Percentiles rank a stretch among this genome's conserved stretches.
phyloP scores from a whole-genome alignment of 495 filamentous ascomycete species.

The Lepraria neglecta region DNA sequence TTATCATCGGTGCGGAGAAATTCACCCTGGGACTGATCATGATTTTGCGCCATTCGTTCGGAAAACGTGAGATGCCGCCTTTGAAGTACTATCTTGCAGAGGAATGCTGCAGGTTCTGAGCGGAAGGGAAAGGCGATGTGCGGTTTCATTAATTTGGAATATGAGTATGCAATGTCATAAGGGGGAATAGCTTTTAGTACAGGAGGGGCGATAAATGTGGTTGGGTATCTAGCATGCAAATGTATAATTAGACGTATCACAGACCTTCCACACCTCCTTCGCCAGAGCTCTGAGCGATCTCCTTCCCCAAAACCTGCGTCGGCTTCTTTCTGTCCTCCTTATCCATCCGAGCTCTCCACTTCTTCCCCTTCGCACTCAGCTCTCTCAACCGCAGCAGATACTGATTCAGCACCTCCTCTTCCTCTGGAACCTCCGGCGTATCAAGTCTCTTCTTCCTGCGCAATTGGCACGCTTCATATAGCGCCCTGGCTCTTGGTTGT shows the following conservation, averaged over 20 bases:
- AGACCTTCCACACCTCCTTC: not conserved
- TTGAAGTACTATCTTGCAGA: no score
- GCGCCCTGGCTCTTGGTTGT: slow-evolving; percentile 32
- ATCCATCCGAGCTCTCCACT: slow-evolving; percentile 45
- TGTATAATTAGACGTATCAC: not conserved
- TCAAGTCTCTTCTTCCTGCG: slow-evolving; percentile 47
- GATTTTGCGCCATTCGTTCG: no score
- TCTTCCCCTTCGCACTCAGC: slow-evolving; percentile 40
- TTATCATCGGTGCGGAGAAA: no score
- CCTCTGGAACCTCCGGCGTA: slow-evolving; percentile 27
- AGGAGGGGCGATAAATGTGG: no score
- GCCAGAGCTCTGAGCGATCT: not conserved
- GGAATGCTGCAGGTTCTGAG: no score
- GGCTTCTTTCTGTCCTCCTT: slow-evolving; percentile 36
- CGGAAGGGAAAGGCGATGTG: not conserved
- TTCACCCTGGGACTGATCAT: no score
- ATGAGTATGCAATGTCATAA: not conserved
- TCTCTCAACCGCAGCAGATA: slow-evolving; percentile 42
- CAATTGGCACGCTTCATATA: slow-evolving; percentile 46
- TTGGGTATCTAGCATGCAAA: not conserved
- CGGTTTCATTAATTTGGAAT: not conserved
- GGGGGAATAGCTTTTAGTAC: not conserved
- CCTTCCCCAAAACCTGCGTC: slow-evolving; percentile 18
- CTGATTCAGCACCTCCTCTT: slow-evolving; percentile 33
- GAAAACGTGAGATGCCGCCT: no score